Percentiles rank a stretch among this genome's conserved stretches.
Evolutionary conservation across 1,284 basidiomycete species (phyloP).

Genomic region (Ustilago loliicola): DNA sequence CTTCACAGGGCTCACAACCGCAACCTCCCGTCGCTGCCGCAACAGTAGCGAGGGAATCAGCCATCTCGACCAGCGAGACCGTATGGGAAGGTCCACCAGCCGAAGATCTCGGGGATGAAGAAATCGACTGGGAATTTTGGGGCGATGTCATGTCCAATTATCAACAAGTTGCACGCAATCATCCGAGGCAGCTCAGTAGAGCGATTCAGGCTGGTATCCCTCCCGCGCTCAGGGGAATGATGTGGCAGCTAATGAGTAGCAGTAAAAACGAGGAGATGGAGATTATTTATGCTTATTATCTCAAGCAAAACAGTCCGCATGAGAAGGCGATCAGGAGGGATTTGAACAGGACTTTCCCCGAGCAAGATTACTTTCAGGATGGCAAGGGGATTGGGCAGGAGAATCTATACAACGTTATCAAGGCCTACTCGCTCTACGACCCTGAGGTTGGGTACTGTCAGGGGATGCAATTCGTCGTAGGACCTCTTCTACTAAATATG

Average conservation of each 20-base stretch:
- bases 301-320: conserved; percentile 86
- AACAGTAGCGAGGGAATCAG: conserved; percentile 6
- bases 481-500: conserved; percentile 86
- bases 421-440: conserved; percentile 97
- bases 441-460: conserved; percentile 97
- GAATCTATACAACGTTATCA: conserved; percentile 95
- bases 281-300: conserved; percentile 81
- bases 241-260: conserved; percentile 97
- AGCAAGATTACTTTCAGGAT: conserved; percentile 90
- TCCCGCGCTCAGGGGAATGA: conserved; percentile 86
- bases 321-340: conserved; percentile 95
- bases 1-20: background rate
- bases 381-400: conserved; percentile 94
- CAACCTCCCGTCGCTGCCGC: background rate
- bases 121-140: conserved; percentile 87
- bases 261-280: conserved; percentile 89
- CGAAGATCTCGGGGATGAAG: conserved; percentile 45
- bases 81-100: conserved; percentile 35
- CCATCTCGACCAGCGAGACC: conserved; percentile 13
- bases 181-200: conserved; percentile 77
- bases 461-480: conserved; percentile 88
- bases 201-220: conserved; percentile 96
- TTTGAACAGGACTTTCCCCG: conserved; percentile 92
- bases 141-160: conserved; percentile 84
- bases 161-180: conserved; percentile 73